phyloP scores from a whole-genome alignment of 208 protist species.

The Crithidia sp. region DNA sequence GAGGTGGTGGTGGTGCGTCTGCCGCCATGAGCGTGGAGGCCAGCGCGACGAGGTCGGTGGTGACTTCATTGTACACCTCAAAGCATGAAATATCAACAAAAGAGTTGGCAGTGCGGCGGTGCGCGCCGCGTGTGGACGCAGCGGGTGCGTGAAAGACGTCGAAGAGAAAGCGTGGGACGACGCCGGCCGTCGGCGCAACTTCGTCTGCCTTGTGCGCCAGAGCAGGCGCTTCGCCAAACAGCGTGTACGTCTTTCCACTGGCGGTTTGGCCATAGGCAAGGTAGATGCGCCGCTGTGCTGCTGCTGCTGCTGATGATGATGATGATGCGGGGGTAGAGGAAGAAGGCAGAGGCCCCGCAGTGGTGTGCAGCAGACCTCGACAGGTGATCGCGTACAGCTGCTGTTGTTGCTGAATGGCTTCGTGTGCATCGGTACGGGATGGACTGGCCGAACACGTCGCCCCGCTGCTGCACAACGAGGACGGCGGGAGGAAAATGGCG shows the following conservation, averaged over 20 bases:
- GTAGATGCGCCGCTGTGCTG: constrained; percentile 30
- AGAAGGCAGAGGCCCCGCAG: neutral
- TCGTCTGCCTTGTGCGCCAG: neutral
- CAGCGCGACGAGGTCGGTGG: constrained; percentile 73
- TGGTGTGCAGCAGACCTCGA: constrained; percentile 7
- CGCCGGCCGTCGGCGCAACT: constrained; percentile 29
- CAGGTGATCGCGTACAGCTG: constrained; percentile 35
- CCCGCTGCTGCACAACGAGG: neutral
- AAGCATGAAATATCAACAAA: constrained; percentile 72
- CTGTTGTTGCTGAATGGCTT: neutral
- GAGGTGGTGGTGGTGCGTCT: neutral
- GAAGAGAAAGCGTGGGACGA: constrained; percentile 64
- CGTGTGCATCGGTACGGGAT: neutral
- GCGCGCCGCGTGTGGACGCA: neutral
- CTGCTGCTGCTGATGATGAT: neutral
- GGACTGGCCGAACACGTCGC: neutral
- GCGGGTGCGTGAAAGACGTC: constrained; percentile 36
- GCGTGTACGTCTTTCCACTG: constrained; percentile 85
- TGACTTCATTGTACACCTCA: constrained; percentile 83
- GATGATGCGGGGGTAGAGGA: too few species aligned
- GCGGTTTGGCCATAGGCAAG: constrained; percentile 88
- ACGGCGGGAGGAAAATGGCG: constrained; percentile 33
- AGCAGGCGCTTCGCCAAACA: constrained; percentile 50
- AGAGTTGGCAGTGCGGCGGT: neutral
- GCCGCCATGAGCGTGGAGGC: constrained; percentile 9